Conservation (phyloP, 2,329 filamentous ascomycete species). For the Trichothecium roseum region DNA sequence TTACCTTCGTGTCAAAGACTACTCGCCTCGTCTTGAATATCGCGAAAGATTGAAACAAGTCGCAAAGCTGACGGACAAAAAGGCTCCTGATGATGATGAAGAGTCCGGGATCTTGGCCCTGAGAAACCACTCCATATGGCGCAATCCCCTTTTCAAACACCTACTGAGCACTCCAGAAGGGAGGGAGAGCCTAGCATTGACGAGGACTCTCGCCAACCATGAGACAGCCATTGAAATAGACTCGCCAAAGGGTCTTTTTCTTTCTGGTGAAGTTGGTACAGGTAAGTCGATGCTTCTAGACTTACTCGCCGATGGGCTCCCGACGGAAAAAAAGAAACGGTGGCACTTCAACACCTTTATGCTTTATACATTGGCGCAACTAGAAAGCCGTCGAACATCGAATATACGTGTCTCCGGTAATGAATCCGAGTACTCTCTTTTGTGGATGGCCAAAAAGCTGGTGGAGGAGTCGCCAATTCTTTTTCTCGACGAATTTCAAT, state of each 20-base stretch:
- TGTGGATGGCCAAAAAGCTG: constrained; percentile 67
- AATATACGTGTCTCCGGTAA: constrained; percentile 5
- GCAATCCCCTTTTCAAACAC: constrained; percentile 47
- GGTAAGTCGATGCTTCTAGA: constrained; percentile 83
- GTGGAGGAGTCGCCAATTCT: constrained; percentile 65
- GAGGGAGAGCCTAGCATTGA: constrained; percentile 53
- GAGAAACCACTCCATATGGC: constrained; percentile 43
- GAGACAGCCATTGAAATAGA: constrained; percentile 62
- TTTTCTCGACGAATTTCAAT: constrained; percentile 76
- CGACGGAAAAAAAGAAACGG: constrained; percentile 59
- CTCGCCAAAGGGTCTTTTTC: constrained; percentile 63
- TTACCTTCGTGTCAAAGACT: constrained; percentile 67
- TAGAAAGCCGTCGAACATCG: constrained; percentile 52
- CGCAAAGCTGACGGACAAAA: constrained; percentile 30
- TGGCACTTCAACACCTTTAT: constrained; percentile 87
- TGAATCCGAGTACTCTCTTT: constrained; percentile 49
- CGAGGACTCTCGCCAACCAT: constrained; percentile 57
- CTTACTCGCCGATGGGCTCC: constrained; percentile 67
- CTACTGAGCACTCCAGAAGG: constrained; percentile 47
- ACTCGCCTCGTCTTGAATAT: constrained; percentile 63
- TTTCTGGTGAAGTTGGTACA: constrained; percentile 74
- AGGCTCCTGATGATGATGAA: constrained; percentile 14
- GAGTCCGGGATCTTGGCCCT: constrained; percentile 31
- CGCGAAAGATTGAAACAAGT: constrained; percentile 53
- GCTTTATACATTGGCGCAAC: constrained; percentile 62